phyloP scores from a whole-genome alignment of 345 rosid genomes.

The Populus tremula region DNA sequence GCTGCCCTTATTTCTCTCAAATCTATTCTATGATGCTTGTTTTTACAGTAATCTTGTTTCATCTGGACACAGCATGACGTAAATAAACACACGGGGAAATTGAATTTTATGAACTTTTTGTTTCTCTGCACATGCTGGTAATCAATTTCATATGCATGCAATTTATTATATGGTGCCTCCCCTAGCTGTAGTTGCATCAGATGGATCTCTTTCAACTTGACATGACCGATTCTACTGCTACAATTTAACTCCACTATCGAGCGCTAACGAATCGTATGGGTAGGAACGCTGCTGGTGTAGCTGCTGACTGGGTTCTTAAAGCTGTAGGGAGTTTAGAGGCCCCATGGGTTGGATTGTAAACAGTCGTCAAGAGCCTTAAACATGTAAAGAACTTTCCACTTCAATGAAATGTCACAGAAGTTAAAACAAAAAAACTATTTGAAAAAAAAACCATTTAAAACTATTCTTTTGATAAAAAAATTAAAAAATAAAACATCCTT shows the following conservation, averaged over 20 bases:
- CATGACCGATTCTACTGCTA: background rate
- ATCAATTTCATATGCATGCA: background rate
- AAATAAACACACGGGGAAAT: background rate
- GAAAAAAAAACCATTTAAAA: no score
- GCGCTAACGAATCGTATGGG: background rate
- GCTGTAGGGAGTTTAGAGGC: background rate
- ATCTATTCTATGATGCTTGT: background rate
- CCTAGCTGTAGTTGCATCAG: background rate
- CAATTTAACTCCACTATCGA: background rate
- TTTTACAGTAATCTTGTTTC: background rate
- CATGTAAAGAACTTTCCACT: background rate
- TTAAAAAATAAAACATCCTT: no score
- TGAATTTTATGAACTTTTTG: background rate
- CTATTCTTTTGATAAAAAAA: no score
- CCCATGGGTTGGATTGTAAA: background rate
- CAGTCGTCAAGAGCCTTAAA: background rate
- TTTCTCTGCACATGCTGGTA: background rate
- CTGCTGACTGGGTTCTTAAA: background rate
- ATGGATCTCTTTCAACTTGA: background rate
- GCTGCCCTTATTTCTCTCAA: background rate
- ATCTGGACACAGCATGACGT: background rate
- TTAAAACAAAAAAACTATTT: no score
- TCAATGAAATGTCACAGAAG: background rate
- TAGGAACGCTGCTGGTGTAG: background rate
- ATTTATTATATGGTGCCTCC: background rate